Percentiles rank a stretch among this genome's conserved stretches.
Evolutionary conservation across 2,329 filamentous ascomycete genomes (phyloP).

Genomic region (Pyricularia grisea): DNA sequence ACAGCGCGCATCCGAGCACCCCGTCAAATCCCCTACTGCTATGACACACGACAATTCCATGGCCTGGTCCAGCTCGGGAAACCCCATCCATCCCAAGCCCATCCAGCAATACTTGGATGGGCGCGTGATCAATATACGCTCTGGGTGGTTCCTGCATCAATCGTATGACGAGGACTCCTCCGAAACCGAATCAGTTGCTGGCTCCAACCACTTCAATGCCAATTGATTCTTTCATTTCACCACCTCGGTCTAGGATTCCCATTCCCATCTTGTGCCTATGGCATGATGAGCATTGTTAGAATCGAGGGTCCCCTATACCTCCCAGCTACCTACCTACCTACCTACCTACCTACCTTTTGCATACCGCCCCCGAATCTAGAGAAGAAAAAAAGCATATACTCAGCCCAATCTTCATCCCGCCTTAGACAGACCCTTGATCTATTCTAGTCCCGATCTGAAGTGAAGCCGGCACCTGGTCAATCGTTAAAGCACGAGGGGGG

Average conservation of each 20-base stretch:
- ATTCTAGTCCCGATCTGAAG: not conserved
- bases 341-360: not conserved
- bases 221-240: not conserved
- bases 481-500: not conserved
- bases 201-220: not conserved
- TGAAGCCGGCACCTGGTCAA: not conserved
- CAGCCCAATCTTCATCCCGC: not conserved
- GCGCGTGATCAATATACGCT: slow-evolving; percentile 6
- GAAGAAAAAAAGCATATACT: not conserved
- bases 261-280: not conserved
- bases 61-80: not conserved
- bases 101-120: not conserved
- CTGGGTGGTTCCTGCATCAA: slow-evolving; percentile 6
- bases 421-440: not conserved
- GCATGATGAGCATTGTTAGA: not conserved
- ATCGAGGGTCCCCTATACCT: not conserved
- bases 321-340: not conserved
- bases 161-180: slow-evolving; percentile 2
- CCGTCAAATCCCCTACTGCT: not conserved
- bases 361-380: not conserved
- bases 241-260: not conserved
- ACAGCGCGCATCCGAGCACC: not conserved
- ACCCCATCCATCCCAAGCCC: not conserved
- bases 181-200: not conserved
- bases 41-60: not conserved